Evolutionary conservation across 2,329 filamentous ascomycete genomes (phyloP).

Genomic region (Alternaria sp.): DNA sequence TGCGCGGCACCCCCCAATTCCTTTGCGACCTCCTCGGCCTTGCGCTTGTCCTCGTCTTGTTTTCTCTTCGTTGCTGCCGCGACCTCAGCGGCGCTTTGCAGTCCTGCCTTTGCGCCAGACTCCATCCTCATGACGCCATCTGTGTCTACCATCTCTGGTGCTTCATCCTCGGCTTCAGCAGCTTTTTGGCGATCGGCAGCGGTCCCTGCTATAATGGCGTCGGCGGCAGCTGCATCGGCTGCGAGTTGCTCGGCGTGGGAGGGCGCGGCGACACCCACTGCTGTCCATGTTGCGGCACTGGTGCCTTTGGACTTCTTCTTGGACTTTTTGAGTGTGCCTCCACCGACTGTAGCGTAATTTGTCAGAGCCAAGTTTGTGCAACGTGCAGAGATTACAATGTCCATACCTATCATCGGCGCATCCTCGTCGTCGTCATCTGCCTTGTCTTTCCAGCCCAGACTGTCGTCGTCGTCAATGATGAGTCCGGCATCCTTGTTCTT

Average conservation of each 20-base stretch:
- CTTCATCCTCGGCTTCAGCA: slow-evolving; percentile 57
- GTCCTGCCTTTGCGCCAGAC: slow-evolving; percentile 84
- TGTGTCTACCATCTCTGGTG: slow-evolving; percentile 49
- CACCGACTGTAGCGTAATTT: slow-evolving; percentile 41
- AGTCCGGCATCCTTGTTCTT: slow-evolving; percentile 54
- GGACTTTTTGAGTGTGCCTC: slow-evolving; percentile 50
- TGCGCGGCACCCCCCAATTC: slow-evolving; percentile 52
- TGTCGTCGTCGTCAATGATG: slow-evolving; percentile 63
- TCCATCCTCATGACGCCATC: slow-evolving; percentile 72
- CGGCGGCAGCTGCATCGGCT: slow-evolving; percentile 77
- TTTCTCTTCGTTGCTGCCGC: slow-evolving; percentile 65
- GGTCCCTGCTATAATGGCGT: slow-evolving; percentile 78
- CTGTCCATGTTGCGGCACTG: slow-evolving; percentile 69
- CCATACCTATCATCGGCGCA: slow-evolving; percentile 53
- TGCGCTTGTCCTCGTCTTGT: slow-evolving; percentile 68
- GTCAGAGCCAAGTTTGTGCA: slow-evolving; percentile 19
- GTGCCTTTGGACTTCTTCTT: slow-evolving; percentile 69
- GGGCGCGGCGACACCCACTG: slow-evolving; percentile 64
- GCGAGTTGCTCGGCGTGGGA: slow-evolving; percentile 67
- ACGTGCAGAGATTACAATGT: slow-evolving; percentile 29
- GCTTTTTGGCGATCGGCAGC: slow-evolving; percentile 68
- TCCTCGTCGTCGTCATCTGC: slow-evolving; percentile 66
- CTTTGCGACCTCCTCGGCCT: slow-evolving; percentile 52
- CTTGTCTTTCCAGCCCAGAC: slow-evolving; percentile 60
- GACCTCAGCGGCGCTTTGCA: slow-evolving; percentile 85